Evolutionary conservation across 2,329 filamentous ascomycete species (phyloP).

Genomic region (Macroventuria anomochaeta): DNA sequence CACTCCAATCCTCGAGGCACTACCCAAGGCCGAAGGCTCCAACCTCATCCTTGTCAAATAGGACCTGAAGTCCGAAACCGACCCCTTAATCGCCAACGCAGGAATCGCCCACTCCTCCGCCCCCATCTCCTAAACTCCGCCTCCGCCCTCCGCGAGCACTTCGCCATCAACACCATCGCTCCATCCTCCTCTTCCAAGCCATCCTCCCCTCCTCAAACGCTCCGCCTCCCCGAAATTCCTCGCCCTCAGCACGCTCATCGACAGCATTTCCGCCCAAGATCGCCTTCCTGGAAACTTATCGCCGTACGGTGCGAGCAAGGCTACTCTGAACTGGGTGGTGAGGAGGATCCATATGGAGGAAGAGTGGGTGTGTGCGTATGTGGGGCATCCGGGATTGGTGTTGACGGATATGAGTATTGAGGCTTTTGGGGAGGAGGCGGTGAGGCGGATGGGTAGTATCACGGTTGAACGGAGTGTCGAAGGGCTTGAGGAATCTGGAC

Average conservation of each 20-base stretch:
- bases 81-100: constrained; percentile 62
- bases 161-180: constrained; percentile 52
- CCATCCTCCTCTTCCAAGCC: constrained; percentile 45
- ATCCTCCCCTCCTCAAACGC: constrained; percentile 49
- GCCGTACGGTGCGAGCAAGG: constrained; percentile 20
- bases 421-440: constrained; percentile 2
- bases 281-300: background rate
- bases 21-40: constrained; percentile 45
- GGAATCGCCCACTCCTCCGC: constrained; percentile 43
- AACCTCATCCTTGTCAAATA: constrained; percentile 26
- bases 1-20: constrained; percentile 3
- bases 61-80: constrained; percentile 44
- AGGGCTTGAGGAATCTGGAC: constrained; percentile 19
- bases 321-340: constrained; percentile 22
- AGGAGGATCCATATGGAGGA: constrained; percentile 19
- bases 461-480: constrained; percentile 19
- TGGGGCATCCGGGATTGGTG: constrained; percentile 22
- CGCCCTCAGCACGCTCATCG: constrained; percentile 15
- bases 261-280: constrained; percentile 7
- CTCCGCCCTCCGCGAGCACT: constrained; percentile 10
- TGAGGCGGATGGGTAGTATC: constrained; percentile 13
- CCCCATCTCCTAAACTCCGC: background rate
- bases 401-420: constrained; percentile 23
- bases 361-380: constrained; percentile 16
- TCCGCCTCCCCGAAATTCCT: constrained; percentile 18